Conservation (phyloP, 768 basidiomycete genomes). For the Mycena belliarum region DNA sequence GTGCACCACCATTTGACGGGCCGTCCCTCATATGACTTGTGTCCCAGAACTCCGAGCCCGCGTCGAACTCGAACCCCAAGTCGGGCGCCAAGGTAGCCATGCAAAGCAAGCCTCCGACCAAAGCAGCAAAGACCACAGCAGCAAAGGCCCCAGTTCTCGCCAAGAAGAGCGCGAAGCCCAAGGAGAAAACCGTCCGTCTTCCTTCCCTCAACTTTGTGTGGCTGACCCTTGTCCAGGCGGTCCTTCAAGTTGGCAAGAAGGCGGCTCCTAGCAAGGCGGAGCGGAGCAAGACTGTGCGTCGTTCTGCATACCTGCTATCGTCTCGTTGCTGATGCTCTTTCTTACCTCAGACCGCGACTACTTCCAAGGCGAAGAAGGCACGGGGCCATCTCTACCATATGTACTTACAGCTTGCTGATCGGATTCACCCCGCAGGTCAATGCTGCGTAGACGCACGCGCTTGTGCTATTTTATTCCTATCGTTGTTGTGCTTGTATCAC, state of each 20-base stretch:
- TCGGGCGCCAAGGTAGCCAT: too few relatives aligned
- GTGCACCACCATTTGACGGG: neutral
- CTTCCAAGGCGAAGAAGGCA: slow-evolving; percentile 5
- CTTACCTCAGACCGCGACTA: neutral
- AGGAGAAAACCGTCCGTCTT: too few relatives aligned
- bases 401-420: too few relatives aligned
- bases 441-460: too few relatives aligned
- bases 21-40: neutral
- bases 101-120: too few relatives aligned
- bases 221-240: neutral
- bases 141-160: slow-evolving; percentile 1
- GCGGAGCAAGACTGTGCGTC: slow-evolving; percentile 1
- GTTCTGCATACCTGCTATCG: too few relatives aligned
- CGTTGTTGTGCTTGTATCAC: too few relatives aligned
- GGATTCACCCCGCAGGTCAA: too few relatives aligned
- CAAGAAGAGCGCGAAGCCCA: neutral
- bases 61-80: neutral
- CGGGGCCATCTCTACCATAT: too few relatives aligned
- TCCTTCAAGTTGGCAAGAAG: slow-evolving; percentile 11
- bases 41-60: slow-evolving; percentile 9
- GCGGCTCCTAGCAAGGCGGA: slow-evolving; percentile 10
- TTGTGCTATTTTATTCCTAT: too few relatives aligned
- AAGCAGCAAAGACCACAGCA: neutral
- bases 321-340: neutral
- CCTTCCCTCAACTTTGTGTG: neutral